Evolutionary conservation across 2,329 filamentous ascomycete species (phyloP).

Genomic region (Tolypocladium tropicale): DNA sequence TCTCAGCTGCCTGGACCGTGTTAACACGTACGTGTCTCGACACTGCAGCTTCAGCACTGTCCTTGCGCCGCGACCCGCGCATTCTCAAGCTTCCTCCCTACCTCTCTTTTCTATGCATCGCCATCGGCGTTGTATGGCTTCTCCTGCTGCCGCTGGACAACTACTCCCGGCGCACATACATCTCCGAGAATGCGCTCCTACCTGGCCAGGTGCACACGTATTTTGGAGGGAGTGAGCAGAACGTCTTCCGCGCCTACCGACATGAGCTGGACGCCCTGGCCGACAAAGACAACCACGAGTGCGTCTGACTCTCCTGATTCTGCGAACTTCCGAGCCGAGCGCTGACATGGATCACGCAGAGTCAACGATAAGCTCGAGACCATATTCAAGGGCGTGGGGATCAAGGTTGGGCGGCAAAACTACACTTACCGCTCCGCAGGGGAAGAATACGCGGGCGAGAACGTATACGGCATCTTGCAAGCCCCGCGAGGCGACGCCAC

Average conservation of each 20-base stretch:
- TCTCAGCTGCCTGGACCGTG: background rate
- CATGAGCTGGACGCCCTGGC: conserved; percentile 64
- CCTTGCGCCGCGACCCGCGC: conserved; percentile 69
- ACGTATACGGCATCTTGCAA: conserved; percentile 87
- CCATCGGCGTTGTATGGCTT: conserved; percentile 82
- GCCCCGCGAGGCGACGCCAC: conserved; percentile 93
- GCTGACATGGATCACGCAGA: conserved; percentile 19
- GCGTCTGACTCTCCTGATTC: conserved; percentile 13
- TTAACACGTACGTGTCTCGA: background rate
- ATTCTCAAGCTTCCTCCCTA: conserved; percentile 79
- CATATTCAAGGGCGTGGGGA: conserved; percentile 66
- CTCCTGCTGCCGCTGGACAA: conserved; percentile 80
- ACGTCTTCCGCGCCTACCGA: conserved; percentile 83
- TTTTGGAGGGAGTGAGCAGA: conserved; percentile 91
- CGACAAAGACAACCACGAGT: conserved; percentile 43
- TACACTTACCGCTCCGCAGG: conserved; percentile 79
- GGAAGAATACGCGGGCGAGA: conserved; percentile 66
- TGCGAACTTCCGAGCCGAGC: background rate
- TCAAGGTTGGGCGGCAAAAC: conserved; percentile 81
- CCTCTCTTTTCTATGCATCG: conserved; percentile 72
- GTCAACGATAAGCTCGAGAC: conserved; percentile 62
- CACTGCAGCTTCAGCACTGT: conserved; percentile 47
- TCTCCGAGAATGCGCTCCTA: conserved; percentile 92
- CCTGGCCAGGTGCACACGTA: conserved; percentile 97
- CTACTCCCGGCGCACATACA: conserved; percentile 88